A percentile compares a stretch with the other conserved stretches of the same genome.
phyloP scores from a whole-genome alignment of 2,329 filamentous ascomycete genomes.

The Helicocarpus griseus region DNA sequence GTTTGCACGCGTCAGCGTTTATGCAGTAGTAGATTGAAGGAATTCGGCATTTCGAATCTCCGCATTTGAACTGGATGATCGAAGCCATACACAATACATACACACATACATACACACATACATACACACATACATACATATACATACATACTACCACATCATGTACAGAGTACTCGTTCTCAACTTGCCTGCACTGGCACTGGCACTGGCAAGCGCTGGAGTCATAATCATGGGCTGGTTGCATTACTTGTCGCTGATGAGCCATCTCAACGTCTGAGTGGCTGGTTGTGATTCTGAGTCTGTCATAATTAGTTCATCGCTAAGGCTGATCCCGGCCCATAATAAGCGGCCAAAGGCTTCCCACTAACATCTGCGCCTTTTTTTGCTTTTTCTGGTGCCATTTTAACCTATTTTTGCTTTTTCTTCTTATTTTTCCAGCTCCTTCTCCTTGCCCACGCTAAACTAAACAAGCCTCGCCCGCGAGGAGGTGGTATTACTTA shows the following conservation, averaged over 20 bases:
- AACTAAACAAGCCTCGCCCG: not conserved
- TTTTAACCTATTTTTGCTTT: not conserved
- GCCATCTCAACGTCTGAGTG: not conserved
- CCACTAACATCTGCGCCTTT: not conserved
- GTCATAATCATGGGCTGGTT: not conserved
- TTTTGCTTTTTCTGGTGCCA: too few relatives aligned
- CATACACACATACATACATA: too few relatives aligned
- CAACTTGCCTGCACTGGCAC: too few relatives aligned
- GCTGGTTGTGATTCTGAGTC: not conserved
- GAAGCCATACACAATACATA: too few relatives aligned
- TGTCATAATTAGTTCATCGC: not conserved
- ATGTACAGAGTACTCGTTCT: too few relatives aligned
- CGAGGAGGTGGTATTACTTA: not conserved
- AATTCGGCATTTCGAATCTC: too few relatives aligned
- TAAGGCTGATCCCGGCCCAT: not conserved
- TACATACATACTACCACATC: too few relatives aligned
- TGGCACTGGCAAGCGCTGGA: too few relatives aligned
- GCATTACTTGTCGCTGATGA: not conserved
- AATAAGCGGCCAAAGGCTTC: not conserved
- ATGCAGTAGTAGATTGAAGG: too few relatives aligned
- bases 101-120: too few relatives aligned
- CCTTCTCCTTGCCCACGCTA: not conserved
- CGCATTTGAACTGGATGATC: too few relatives aligned
- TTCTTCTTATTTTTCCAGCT: not conserved
- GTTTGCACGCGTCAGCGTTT: too few relatives aligned